Evolutionary conservation across 176 grass and related monocot genomes (phyloP).

Genomic region (Zea luxurians): DNA sequence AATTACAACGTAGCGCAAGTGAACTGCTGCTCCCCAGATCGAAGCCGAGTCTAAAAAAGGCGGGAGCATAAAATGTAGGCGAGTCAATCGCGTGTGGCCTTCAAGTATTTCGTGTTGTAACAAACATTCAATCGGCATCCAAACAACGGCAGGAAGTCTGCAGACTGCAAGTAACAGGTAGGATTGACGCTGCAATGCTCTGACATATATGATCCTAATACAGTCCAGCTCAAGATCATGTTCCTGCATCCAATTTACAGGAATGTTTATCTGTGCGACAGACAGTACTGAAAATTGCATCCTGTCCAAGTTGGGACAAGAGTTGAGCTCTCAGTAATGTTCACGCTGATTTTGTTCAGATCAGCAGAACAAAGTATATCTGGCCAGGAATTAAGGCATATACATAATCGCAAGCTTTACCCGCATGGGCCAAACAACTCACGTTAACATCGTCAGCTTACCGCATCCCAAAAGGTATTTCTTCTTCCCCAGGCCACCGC

Average conservation of each 20-base stretch:
- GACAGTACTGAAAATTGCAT: neutral
- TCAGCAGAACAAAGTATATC: slow-evolving; percentile 34
- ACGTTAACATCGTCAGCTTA: slow-evolving; percentile 44
- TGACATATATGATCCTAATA: neutral
- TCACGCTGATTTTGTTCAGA: slow-evolving; percentile 7
- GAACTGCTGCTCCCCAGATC: neutral
- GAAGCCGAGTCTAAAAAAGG: too few relatives aligned
- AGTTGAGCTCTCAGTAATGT: slow-evolving; percentile 5
- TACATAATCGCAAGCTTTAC: slow-evolving; percentile 32
- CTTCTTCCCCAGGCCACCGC: slow-evolving; percentile 68
- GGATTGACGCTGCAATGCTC: neutral
- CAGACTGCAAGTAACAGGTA: neutral
- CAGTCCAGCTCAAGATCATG: neutral
- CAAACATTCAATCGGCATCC: too few relatives aligned
- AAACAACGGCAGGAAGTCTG: neutral
- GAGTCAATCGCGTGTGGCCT: too few relatives aligned
- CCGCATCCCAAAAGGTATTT: slow-evolving; percentile 63
- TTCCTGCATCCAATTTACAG: neutral
- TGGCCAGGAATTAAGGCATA: slow-evolving; percentile 46
- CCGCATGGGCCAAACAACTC: slow-evolving; percentile 1
- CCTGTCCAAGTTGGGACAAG: slow-evolving; percentile 8
- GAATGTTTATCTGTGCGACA: too few relatives aligned
- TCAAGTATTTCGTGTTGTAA: too few relatives aligned
- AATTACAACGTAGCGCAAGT: neutral
- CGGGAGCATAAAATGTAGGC: too few relatives aligned